Percentiles rank a stretch among this genome's conserved stretches.
These are phyloP conservation scores for Xylaria sp. DNA, from an alignment of 2,329 filamentous ascomycete genomes.

Conservation along the genomic window DNA sequence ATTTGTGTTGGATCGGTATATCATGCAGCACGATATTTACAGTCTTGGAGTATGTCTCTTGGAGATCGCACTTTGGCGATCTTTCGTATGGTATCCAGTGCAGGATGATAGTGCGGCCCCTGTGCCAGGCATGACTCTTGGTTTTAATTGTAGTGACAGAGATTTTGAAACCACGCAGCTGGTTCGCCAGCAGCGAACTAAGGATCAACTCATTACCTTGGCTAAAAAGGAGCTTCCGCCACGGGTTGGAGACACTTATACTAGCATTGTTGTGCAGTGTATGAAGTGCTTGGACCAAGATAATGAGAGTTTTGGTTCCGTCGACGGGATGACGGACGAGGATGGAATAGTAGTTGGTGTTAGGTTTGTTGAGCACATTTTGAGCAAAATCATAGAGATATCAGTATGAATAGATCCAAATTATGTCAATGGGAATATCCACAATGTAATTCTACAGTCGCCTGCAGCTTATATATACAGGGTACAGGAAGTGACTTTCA, in stretches of 20 bases:
- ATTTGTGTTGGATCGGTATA: slow-evolving; percentile 20
- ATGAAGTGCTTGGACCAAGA: slow-evolving; percentile 10
- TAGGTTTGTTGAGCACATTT: slow-evolving; percentile 7
- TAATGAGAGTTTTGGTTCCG: neutral
- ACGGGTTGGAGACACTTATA: slow-evolving; percentile 14
- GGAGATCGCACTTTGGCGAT: slow-evolving; percentile 54
- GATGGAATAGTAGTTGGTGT: slow-evolving; percentile 14
- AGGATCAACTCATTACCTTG: slow-evolving; percentile 11
- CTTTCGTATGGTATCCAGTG: slow-evolving; percentile 28
- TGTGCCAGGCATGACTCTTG: slow-evolving; percentile 5
- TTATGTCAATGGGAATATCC: too few species aligned
- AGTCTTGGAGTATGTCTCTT: slow-evolving; percentile 56
- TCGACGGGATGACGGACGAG: slow-evolving; percentile 2
- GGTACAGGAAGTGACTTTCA: too few species aligned
- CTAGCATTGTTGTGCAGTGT: slow-evolving; percentile 4
- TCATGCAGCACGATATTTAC: slow-evolving; percentile 55
- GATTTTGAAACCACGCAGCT: neutral
- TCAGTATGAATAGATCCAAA: neutral
- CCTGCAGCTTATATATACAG: too few species aligned
- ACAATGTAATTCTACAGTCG: too few species aligned
- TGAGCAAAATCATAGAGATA: slow-evolving; percentile 4
- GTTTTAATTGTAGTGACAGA: slow-evolving; percentile 7
- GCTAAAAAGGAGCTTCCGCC: slow-evolving; percentile 6
- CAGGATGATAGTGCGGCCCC: neutral
- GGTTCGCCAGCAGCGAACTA: neutral